Base-by-base conservation (phyloP, 345 rosid genomes). In the Sisymbrium irio region DNA sequence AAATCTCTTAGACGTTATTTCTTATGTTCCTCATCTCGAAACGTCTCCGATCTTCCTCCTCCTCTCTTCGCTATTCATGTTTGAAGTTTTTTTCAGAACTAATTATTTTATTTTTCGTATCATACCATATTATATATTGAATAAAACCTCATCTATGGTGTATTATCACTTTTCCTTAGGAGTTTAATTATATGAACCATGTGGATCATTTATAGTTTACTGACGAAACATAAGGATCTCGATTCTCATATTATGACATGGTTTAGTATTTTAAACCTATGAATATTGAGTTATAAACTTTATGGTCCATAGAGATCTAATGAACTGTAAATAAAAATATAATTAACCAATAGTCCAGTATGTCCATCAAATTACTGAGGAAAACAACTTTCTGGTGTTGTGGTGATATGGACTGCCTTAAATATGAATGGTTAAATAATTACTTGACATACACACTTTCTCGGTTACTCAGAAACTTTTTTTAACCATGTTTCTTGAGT, bases 51-150 rank as follows among this genome's bases (percentile, higher is more conserved):
- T 22, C 58, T 37, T 61, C 60, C 28, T 36, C 60, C 28, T 36
- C 67, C 58, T 70, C 58, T 59, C 27, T 70, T 58, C 17, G 37
- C 74, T 25, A 33, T 58, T 62, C 61, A 49, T 62, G 75, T 70
- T 59, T 70, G 17, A 58, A 18, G 9, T 37, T 9, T 57, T 3
- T 49, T 4, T 20, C 13, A 19, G 12, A 25, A 49, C 1, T 19
- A 49, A 39, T 12, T 19, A 51, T 51, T 22, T 22, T 50, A 22
- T 11, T 22, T 22, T 35, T 57, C 42, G 6, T 35, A 36, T 33
- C n/a, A 17, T 35, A 33, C 45, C 70, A 33, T 45, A 30, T 27
- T 25, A 47, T 65, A 19, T 36, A 59, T 7, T 59, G 30, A 50
- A 20, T 49, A 33, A 20, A 36, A 50, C 27, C 9, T 50, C n/a